These are phyloP conservation scores for Ruellia speciosa DNA, from an alignment of 305 asterid genomes.

Conservation along the genomic window DNA sequence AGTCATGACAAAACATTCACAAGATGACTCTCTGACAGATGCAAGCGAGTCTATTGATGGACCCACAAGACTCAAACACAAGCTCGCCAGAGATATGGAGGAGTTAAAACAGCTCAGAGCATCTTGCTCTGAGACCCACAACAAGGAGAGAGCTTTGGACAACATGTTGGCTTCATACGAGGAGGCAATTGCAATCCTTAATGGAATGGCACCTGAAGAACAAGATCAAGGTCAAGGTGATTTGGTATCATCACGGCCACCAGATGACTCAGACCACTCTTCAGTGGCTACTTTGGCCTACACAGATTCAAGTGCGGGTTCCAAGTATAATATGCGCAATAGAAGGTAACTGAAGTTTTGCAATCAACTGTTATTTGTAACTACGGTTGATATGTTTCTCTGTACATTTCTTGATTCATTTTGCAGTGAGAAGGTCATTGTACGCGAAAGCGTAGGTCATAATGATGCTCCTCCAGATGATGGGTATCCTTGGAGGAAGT, in stretches of 20 bases:
- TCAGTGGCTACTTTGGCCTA: background rate
- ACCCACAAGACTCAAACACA: slow-evolving; percentile 22
- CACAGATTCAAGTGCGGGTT: background rate
- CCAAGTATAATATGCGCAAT: background rate
- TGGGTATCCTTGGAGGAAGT: slow-evolving; percentile 44
- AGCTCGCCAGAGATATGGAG: slow-evolving; percentile 41
- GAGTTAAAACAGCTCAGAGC: slow-evolving; percentile 32
- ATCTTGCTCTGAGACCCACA: slow-evolving; percentile 22
- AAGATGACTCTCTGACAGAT: slow-evolving; percentile 22
- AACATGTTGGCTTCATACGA: slow-evolving; percentile 35
- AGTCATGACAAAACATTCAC: no score
- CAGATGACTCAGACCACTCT: slow-evolving; percentile 6
- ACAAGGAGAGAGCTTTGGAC: slow-evolving; percentile 29
- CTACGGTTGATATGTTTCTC: no score
- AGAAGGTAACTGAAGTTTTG: no score
- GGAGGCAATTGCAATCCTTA: slow-evolving; percentile 34
- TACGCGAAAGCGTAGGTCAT: no score
- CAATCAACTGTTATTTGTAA: no score
- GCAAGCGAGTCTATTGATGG: slow-evolving; percentile 12
- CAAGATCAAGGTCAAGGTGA: background rate
- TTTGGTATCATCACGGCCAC: background rate
- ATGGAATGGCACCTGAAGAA: slow-evolving; percentile 27
- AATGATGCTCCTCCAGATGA: slow-evolving; percentile 17
- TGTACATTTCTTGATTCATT: no score
- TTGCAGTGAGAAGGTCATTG: no score